Conservation (phyloP, 805 yeast species). For the Yamadazyma olivae region DNA sequence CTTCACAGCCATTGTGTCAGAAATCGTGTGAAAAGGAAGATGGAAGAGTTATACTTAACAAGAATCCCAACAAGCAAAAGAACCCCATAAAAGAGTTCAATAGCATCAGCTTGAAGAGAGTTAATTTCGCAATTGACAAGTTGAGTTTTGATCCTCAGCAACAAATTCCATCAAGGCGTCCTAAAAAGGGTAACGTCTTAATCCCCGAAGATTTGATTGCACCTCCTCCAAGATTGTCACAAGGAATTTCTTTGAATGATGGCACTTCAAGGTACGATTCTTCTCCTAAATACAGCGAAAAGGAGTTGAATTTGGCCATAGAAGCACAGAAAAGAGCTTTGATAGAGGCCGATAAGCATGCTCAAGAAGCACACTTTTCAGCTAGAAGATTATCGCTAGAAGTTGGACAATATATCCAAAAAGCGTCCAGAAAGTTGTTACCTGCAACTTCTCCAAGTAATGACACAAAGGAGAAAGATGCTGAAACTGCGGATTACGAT, state of each 20-base stretch:
- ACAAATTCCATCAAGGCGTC: slow-evolving; percentile 57
- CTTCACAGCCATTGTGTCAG: not conserved
- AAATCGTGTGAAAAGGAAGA: not conserved
- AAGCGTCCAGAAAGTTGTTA: slow-evolving; percentile 10
- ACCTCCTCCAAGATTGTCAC: slow-evolving; percentile 59
- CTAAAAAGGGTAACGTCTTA: slow-evolving; percentile 49
- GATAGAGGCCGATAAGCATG: slow-evolving; percentile 66
- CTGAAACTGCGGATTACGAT: slow-evolving; percentile 3
- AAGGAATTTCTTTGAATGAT: slow-evolving; percentile 59
- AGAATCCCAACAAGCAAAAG: slow-evolving; percentile 39
- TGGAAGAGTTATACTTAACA: slow-evolving; percentile 39
- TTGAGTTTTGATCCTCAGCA: slow-evolving; percentile 74
- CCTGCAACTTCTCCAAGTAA: slow-evolving; percentile 4
- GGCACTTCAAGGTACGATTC: slow-evolving; percentile 10
- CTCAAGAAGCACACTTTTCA: slow-evolving; percentile 70
- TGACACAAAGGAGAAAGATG: slow-evolving; percentile 6
- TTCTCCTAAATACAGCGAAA: slow-evolving; percentile 37
- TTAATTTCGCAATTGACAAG: slow-evolving; percentile 73
- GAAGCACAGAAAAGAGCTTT: slow-evolving; percentile 54
- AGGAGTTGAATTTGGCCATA: slow-evolving; percentile 53
- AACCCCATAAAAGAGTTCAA: slow-evolving; percentile 22
- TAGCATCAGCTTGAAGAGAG: slow-evolving; percentile 51
- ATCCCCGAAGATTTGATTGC: slow-evolving; percentile 65
- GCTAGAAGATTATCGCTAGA: slow-evolving; percentile 71
- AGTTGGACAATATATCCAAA: slow-evolving; percentile 45